A percentile compares a stretch with the other conserved stretches of the same genome.
Evolutionary conservation across 1,284 basidiomycete species (phyloP).

Genomic region (Apiotrichum porosum): DNA sequence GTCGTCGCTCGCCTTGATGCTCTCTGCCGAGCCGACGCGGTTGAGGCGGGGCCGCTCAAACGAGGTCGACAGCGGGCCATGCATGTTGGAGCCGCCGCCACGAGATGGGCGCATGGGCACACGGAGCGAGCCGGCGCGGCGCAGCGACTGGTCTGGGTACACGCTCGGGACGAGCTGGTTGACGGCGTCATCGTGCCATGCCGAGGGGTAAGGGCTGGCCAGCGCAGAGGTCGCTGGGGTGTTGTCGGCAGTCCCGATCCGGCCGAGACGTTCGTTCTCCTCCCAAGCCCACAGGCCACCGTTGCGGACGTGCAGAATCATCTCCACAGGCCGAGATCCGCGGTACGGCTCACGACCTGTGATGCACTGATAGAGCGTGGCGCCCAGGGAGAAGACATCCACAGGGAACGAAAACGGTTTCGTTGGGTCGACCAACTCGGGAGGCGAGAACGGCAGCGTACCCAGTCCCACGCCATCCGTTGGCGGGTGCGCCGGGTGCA

Average conservation of each 20-base stretch:
- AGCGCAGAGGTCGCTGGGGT: conserved; percentile 6
- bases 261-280: conserved; percentile 40
- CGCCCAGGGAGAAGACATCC: conserved; percentile 53
- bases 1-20: conserved; percentile 31
- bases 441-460: conserved; percentile 52
- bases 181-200: conserved; percentile 25
- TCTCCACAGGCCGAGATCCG: conserved; percentile 47
- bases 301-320: conserved; percentile 49
- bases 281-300: conserved; percentile 52
- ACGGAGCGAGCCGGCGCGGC: conserved; percentile 32
- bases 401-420: conserved; percentile 50
- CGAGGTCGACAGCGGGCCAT: conserved; percentile 22
- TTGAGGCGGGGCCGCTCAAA: conserved; percentile 3
- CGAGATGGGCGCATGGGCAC: conserved; percentile 21
- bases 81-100: conserved; percentile 11
- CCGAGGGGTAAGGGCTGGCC: conserved; percentile 35
- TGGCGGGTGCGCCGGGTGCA: conserved; percentile 45
- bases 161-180: no score
- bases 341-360: conserved; percentile 52
- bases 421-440: conserved; percentile 50
- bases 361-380: conserved; percentile 50
- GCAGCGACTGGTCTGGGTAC: conserved; percentile 12
- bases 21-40: conserved; percentile 29
- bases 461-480: conserved; percentile 51
- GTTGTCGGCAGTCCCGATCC: conserved; percentile 20